These are phyloP conservation scores for Aspergillus puulaauensis DNA, from an alignment of 2,329 filamentous ascomycete species.

Conservation along the genomic window DNA sequence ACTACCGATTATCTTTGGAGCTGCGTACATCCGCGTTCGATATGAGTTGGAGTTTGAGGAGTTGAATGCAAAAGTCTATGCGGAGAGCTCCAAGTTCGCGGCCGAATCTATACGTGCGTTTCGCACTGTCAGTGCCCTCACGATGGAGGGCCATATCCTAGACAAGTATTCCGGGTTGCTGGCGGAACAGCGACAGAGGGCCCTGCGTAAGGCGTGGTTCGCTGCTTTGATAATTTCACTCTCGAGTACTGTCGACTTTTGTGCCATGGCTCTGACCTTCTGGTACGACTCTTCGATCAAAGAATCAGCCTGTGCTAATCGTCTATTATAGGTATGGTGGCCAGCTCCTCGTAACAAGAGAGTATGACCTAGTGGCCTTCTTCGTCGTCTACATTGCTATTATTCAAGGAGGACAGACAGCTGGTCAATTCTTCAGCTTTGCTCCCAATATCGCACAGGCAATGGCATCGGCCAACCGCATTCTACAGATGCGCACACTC, in stretches of 20 bases:
- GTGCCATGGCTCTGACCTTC: constrained; percentile 56
- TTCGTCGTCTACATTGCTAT: constrained; percentile 65
- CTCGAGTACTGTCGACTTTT: constrained; percentile 51
- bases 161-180: constrained; percentile 62
- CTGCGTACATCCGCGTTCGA: constrained; percentile 53
- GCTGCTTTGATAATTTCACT: constrained; percentile 63
- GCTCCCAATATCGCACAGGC: not conserved
- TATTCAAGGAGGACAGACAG: constrained; percentile 66
- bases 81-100: constrained; percentile 72
- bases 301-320: not conserved
- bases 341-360: constrained; percentile 53
- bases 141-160: constrained; percentile 67
- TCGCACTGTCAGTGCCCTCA: constrained; percentile 68
- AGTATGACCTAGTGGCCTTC: constrained; percentile 50
- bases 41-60: constrained; percentile 69
- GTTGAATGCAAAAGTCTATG: constrained; percentile 67
- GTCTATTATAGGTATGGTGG: constrained; percentile 59
- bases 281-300: constrained; percentile 42
- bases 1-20: constrained; percentile 50
- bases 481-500: constrained; percentile 27
- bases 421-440: constrained; percentile 63
- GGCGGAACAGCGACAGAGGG: constrained; percentile 55
- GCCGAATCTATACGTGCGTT: constrained; percentile 72
- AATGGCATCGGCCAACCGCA: constrained; percentile 37
- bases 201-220: constrained; percentile 61